Evolutionary conservation across 208 protist species (phyloP), one percentile per base, ranked within the genome.

Genomic region (Blastocrithidia nonstop): DNA sequence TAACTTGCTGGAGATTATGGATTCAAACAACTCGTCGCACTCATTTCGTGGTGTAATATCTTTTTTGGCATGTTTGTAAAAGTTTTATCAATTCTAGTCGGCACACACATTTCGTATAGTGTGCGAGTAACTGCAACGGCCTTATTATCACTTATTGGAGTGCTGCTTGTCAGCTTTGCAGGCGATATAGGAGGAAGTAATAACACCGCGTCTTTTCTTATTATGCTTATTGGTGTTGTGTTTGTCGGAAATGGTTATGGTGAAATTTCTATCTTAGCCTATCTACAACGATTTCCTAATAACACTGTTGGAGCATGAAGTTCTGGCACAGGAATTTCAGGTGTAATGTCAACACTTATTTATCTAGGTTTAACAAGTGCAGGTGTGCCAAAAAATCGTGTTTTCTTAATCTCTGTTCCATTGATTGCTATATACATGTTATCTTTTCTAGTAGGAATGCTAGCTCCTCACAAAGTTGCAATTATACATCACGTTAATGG

Each of bases 271-370:
- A 46, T 71, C 22, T 51, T 95, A 2, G 61, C 71, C 0, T 92
- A 79, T 55, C 26, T 94, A 24, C 74, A 93, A 54, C 70, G 63
- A 21, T 89, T 84, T 52, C 82, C 82, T 8, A 27, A 76, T 7
- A 66, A 61, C 20, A 61, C 77, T 26, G 81, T 95, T 24, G 78
- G 78, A 27, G 78, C 76, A 24, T 95, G 85, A 83, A 66, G 63
- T 31, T 81, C 67, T 13, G 88, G 88, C 26, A 94, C 88, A 6
- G 88, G 88, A 35, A 68, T 88, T 21, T 88, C 88, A 6, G 88
- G 88, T 41, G 83, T 95, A 7, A 50, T 61, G 36, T 60, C 79
- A 1, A 66, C 82, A 23, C 46, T 87, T 0, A 50, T 92, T 26
- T 90, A 82, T 46, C 57, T 94, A n/a, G 63, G 45, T 9, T 38